Percentiles rank a stretch among this genome's conserved stretches.
Conservation (phyloP, 495 filamentous ascomycete species). For the Elaphomyces granulatus region DNA sequence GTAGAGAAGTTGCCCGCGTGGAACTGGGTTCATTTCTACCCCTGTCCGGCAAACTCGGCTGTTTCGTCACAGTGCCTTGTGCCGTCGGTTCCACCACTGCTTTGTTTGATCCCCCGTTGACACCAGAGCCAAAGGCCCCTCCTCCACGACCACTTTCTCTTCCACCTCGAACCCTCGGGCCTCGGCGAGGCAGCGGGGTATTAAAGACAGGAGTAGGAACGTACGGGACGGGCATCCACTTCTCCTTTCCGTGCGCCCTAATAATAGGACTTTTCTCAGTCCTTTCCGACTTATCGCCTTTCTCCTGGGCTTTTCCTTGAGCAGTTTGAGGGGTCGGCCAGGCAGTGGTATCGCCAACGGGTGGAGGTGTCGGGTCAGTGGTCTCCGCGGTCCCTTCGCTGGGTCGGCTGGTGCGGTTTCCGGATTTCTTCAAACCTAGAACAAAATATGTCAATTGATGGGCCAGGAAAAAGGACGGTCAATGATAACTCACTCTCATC, state of each 20-base stretch:
- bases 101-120: conserved; percentile 29
- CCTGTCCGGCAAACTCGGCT: conserved; percentile 21
- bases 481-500: conserved; percentile 29
- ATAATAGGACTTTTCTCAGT: conserved; percentile 42
- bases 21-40: conserved; percentile 26
- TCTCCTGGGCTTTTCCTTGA: conserved; percentile 48
- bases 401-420: conserved; percentile 26
- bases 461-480: too few relatives aligned
- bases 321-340: conserved; percentile 89
- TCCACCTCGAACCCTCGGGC: conserved; percentile 41
- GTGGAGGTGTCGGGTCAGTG: conserved; percentile 27
- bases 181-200: conserved; percentile 60
- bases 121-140: conserved; percentile 29
- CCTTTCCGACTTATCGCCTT: conserved; percentile 52
- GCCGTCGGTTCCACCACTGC: conserved; percentile 17
- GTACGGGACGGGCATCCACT: conserved; percentile 58
- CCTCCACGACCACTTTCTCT: conserved; percentile 42
- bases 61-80: conserved; percentile 18
- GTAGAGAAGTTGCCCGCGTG: conserved; percentile 28
- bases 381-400: conserved; percentile 35
- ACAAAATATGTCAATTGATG: conserved; percentile 1
- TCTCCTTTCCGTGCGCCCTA: conserved; percentile 49
- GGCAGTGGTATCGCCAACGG: conserved; percentile 55
- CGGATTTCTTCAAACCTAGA: conserved; percentile 7
- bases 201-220: conserved; percentile 69